phyloP scores from a whole-genome alignment of 148 eudicot species.

The Vaccinium myrtillus region DNA sequence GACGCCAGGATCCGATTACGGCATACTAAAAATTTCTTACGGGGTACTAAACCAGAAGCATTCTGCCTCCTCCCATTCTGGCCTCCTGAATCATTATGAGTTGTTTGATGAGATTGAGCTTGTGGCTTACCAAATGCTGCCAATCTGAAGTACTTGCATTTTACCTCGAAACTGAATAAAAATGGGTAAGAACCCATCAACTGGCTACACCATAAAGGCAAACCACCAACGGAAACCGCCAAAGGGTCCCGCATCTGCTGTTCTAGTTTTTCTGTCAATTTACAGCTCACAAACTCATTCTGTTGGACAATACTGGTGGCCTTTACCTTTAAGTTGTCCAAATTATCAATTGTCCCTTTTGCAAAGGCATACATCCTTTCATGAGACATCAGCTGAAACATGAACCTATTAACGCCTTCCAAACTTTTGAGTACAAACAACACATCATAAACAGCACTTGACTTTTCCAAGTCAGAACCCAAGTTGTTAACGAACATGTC shows the following conservation, averaged over 20 bases:
- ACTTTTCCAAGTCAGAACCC: conserved; percentile 44
- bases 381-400: conserved; percentile 57
- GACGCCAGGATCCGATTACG: conserved; percentile 68
- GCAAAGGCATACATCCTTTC: conserved; percentile 58
- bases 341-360: conserved; percentile 49
- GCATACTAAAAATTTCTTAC: conserved; percentile 68
- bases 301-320: conserved; percentile 44
- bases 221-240: conserved; percentile 61
- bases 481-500: conserved; percentile 37
- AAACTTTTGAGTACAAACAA: conserved; percentile 65
- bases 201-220: conserved; percentile 88
- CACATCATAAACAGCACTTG: conserved; percentile 57
- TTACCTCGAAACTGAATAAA: conserved; percentile 77
- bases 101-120: conserved; percentile 33
- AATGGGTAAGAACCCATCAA: conserved; percentile 73
- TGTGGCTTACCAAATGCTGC: conserved; percentile 64
- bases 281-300: conserved; percentile 69
- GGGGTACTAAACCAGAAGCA: conserved; percentile 37
- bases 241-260: conserved; percentile 89
- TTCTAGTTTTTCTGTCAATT: conserved; percentile 83
- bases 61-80: conserved; percentile 49
- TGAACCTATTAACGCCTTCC: conserved; percentile 67
- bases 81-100: conserved; percentile 40
- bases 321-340: conserved; percentile 48
- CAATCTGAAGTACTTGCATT: conserved; percentile 77